Percentiles rank a stretch among this genome's conserved stretches.
Conservation (phyloP, 768 basidiomycete species). For the Termitomyces bulborhizus region DNA sequence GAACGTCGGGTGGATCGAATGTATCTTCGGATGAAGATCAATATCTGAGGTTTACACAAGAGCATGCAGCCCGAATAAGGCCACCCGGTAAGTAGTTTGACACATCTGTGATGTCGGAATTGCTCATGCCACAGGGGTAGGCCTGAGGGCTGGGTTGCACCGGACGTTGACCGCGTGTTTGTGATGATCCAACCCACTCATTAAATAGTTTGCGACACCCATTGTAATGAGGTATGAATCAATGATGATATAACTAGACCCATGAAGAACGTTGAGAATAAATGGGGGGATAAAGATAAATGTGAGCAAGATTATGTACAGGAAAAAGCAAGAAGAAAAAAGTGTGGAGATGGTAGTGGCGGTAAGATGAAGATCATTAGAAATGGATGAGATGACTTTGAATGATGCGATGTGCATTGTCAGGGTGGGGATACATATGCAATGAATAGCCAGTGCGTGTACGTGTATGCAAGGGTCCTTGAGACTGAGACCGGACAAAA, state of each 20-base stretch:
- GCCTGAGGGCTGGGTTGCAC: background rate
- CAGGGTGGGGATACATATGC: constrained; percentile 11
- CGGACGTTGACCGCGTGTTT: background rate
- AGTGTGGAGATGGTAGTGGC: background rate
- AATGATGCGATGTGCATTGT: constrained; percentile 12
- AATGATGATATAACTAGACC: constrained; percentile 5
- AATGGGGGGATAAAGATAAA: constrained; percentile 6
- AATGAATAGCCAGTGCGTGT: constrained; percentile 9
- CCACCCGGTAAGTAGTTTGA: background rate
- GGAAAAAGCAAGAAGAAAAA: background rate
- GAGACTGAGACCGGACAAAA: constrained; percentile 7
- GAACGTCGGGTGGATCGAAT: background rate
- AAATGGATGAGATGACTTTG: background rate
- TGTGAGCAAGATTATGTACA: constrained; percentile 8
- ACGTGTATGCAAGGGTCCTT: constrained; percentile 4
- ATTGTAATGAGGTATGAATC: constrained; percentile 6
- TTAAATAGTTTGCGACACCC: background rate
- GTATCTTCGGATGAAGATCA: background rate
- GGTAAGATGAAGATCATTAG: background rate
- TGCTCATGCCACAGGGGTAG: background rate
- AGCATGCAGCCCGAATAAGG: background rate
- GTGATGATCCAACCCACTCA: background rate
- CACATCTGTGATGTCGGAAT: background rate
- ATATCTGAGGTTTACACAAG: background rate
- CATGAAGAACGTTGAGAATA: background rate